These are phyloP conservation scores for Aureococcus anophagefferens DNA, from an alignment of 108 stramenopile species.

Conservation along the genomic window DNA sequence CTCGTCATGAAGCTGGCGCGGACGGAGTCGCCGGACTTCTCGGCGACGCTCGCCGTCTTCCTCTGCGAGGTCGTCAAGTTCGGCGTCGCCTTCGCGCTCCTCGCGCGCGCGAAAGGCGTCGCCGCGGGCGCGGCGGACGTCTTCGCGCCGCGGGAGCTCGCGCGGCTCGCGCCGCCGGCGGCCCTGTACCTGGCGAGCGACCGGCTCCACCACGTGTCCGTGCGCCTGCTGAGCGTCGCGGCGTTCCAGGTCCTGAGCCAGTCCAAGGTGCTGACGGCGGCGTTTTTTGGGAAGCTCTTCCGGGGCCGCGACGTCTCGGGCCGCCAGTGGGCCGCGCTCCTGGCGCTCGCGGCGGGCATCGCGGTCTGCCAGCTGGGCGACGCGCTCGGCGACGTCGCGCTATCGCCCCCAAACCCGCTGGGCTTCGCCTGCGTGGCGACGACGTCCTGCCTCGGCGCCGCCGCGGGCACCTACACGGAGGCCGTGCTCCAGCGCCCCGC, in stretches of 20 bases:
- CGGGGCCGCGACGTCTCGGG: slow-evolving; percentile 22
- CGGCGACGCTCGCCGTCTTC: slow-evolving; percentile 41
- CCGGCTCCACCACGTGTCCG: slow-evolving; percentile 43
- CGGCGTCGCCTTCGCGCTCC: not conserved
- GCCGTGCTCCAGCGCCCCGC: slow-evolving; percentile 30
- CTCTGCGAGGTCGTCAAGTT: slow-evolving; percentile 37
- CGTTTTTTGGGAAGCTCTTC: slow-evolving; percentile 40
- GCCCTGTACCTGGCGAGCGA: slow-evolving; percentile 48
- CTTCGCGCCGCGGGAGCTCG: slow-evolving; percentile 14
- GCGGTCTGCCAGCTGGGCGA: slow-evolving; percentile 16
- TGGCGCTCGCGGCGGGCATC: slow-evolving; percentile 38
- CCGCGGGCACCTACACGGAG: slow-evolving; percentile 46
- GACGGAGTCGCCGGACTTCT: slow-evolving; percentile 7
- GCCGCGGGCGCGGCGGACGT: no score
- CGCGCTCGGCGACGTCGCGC: not conserved
- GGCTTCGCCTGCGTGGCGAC: slow-evolving; percentile 38
- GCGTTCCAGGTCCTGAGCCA: slow-evolving; percentile 49
- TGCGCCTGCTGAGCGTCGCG: slow-evolving; percentile 41
- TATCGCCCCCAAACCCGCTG: not conserved
- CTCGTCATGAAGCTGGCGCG: no score
- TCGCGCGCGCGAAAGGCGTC: no score
- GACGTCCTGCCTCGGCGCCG: slow-evolving; percentile 36
- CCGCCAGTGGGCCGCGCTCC: slow-evolving; percentile 26
- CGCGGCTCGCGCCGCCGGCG: slow-evolving; percentile 39
- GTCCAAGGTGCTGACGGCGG: slow-evolving; percentile 50